A percentile compares a stretch with the other conserved stretches of the same genome.
Evolutionary conservation across 768 basidiomycete species (phyloP).

Genomic region (Lentinula edodes): DNA sequence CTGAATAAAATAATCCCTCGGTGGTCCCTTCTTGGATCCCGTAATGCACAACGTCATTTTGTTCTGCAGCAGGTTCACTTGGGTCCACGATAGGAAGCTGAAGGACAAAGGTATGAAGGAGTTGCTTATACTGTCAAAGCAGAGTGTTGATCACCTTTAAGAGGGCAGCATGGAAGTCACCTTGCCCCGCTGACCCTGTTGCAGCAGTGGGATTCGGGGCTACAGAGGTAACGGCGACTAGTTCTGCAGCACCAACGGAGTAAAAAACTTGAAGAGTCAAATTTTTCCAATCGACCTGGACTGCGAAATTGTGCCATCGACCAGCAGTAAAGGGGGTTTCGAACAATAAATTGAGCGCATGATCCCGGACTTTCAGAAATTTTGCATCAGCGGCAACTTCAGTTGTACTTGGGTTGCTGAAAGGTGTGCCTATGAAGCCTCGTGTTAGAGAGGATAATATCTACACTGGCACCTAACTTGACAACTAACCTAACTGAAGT

Average conservation of each 20-base stretch:
- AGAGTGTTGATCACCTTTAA: slow-evolving; percentile 37
- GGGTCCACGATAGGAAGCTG: slow-evolving; percentile 52
- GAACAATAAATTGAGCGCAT: slow-evolving; percentile 47
- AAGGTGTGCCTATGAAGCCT: slow-evolving; percentile 41
- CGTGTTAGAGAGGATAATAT: neutral
- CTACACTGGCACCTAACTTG: neutral
- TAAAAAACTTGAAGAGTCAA: slow-evolving; percentile 47
- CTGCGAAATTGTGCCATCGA: slow-evolving; percentile 57
- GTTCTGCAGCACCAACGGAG: slow-evolving; percentile 32
- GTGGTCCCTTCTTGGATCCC: slow-evolving; percentile 53
- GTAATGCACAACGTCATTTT: slow-evolving; percentile 51
- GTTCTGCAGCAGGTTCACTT: slow-evolving; percentile 36
- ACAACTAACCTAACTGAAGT: slow-evolving; percentile 45
- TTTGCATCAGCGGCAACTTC: slow-evolving; percentile 38
- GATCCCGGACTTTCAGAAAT: slow-evolving; percentile 51
- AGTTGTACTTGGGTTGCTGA: slow-evolving; percentile 42
- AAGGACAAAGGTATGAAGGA: neutral
- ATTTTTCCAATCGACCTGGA: slow-evolving; percentile 50
- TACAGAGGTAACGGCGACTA: slow-evolving; percentile 37
- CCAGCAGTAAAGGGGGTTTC: slow-evolving; percentile 33
- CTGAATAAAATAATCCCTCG: slow-evolving; percentile 53
- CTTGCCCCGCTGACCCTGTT: slow-evolving; percentile 39
- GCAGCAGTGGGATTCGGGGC: slow-evolving; percentile 34
- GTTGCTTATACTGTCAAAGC: neutral
- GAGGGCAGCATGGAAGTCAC: slow-evolving; percentile 58